phyloP scores from a whole-genome alignment of 352 stramenopile genomes.

The Elongisporangium senticosum region DNA sequence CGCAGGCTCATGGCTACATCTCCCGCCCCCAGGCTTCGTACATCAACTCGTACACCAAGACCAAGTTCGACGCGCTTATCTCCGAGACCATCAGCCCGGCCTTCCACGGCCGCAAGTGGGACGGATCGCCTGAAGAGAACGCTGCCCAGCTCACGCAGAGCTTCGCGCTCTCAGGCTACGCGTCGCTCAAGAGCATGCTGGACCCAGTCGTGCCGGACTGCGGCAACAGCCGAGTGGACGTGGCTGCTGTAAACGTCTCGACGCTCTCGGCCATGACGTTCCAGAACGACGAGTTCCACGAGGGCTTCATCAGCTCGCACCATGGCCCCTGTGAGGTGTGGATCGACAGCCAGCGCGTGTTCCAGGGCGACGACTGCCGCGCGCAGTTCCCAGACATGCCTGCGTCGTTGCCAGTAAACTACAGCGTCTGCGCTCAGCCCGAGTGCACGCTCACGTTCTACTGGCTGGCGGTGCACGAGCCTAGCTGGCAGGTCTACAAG shows the following conservation, averaged over 20 bases:
- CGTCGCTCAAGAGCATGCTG: slow-evolving; percentile 18
- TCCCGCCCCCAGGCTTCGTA: slow-evolving; percentile 20
- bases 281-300: slow-evolving; percentile 24
- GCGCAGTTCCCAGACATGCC: slow-evolving; percentile 18
- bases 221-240: slow-evolving; percentile 25
- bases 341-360: slow-evolving; percentile 26
- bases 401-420: slow-evolving; percentile 21
- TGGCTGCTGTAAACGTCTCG: slow-evolving; percentile 20
- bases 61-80: slow-evolving; percentile 14
- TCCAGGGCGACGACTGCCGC: slow-evolving; percentile 28
- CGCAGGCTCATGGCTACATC: slow-evolving; percentile 29
- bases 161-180: slow-evolving; percentile 11
- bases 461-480: slow-evolving; percentile 17
- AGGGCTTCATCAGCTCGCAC: slow-evolving; percentile 32
- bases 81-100: slow-evolving; percentile 14
- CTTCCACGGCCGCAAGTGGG: slow-evolving; percentile 26
- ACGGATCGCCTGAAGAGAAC: slow-evolving; percentile 28
- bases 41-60: slow-evolving; percentile 25
- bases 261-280: slow-evolving; percentile 18
- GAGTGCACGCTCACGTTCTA: slow-evolving; percentile 19
- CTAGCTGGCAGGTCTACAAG: slow-evolving; percentile 19
- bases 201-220: slow-evolving; percentile 16
- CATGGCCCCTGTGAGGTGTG: slow-evolving; percentile 33
- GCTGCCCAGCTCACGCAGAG: slow-evolving; percentile 15
- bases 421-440: slow-evolving; percentile 11